phyloP scores from a whole-genome alignment of 2,329 filamentous ascomycete genomes.

The Colletotrichum lentis region DNA sequence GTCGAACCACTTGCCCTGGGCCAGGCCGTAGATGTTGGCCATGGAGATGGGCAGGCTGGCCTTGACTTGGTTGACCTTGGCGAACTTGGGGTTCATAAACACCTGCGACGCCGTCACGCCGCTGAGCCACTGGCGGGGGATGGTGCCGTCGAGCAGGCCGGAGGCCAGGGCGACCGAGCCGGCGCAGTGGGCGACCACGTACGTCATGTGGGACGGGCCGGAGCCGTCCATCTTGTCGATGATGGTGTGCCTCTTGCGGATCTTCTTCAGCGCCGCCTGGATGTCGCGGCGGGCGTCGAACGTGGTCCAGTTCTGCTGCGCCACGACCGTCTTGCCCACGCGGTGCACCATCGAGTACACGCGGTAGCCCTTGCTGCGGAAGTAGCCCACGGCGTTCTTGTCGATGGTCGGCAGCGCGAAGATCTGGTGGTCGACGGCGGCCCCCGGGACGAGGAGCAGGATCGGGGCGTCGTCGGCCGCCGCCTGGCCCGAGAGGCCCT shows the following conservation, averaged over 20 bases:
- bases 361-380: slow-evolving; percentile 66
- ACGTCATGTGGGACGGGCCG: slow-evolving; percentile 51
- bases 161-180: slow-evolving; percentile 66
- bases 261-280: slow-evolving; percentile 61
- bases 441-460: slow-evolving; percentile 69
- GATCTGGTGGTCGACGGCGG: slow-evolving; percentile 69
- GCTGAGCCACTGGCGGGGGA: slow-evolving; percentile 63
- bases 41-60: slow-evolving; percentile 57
- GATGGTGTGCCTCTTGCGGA: slow-evolving; percentile 52
- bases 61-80: slow-evolving; percentile 64
- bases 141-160: slow-evolving; percentile 68
- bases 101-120: slow-evolving; percentile 68
- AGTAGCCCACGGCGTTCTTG: slow-evolving; percentile 69
- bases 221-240: slow-evolving; percentile 30
- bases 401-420: slow-evolving; percentile 69
- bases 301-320: slow-evolving; percentile 63
- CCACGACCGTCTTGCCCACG: slow-evolving; percentile 61
- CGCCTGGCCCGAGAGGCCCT: slow-evolving; percentile 45
- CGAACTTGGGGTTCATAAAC: slow-evolving; percentile 70
- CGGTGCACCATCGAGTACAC: slow-evolving; percentile 67
- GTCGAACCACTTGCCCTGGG: slow-evolving; percentile 64
- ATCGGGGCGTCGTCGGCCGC: slow-evolving; percentile 49
- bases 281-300: slow-evolving; percentile 69
- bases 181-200: slow-evolving; percentile 70
- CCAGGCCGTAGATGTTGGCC: slow-evolving; percentile 57